These are phyloP conservation scores for Coniferiporia weirii DNA, from an alignment of 1,284 basidiomycete genomes.

Conservation along the genomic window DNA sequence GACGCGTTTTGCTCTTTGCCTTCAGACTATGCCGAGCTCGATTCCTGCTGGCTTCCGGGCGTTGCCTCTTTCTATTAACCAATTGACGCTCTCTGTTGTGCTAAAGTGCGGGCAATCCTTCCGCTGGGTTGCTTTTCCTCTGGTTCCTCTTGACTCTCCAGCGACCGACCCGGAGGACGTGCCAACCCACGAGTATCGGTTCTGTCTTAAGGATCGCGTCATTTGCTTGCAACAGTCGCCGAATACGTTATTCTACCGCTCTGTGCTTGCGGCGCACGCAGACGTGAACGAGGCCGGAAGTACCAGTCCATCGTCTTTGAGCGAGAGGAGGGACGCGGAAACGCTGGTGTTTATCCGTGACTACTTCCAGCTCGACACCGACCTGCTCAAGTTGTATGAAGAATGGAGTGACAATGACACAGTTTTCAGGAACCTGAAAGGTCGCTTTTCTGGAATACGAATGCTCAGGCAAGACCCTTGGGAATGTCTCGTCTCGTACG, in stretches of 20 bases:
- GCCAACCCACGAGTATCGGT: slow-evolving; percentile 58
- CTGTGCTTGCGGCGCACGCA: slow-evolving; percentile 51
- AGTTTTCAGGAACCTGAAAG: slow-evolving; percentile 63
- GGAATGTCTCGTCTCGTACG: slow-evolving; percentile 93
- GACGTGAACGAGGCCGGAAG: neutral
- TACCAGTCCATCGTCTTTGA: neutral
- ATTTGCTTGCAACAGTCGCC: slow-evolving; percentile 75
- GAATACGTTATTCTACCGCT: slow-evolving; percentile 65
- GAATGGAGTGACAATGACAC: slow-evolving; percentile 76
- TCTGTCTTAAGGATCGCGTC: slow-evolving; percentile 75
- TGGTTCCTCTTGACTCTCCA: slow-evolving; percentile 26
- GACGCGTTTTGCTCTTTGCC: neutral
- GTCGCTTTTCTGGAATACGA: slow-evolving; percentile 61
- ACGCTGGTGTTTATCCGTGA: slow-evolving; percentile 77
- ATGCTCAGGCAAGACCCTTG: slow-evolving; percentile 93
- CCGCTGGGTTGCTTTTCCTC: slow-evolving; percentile 60
- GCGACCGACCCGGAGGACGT: slow-evolving; percentile 10
- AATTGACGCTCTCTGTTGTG: slow-evolving; percentile 67
- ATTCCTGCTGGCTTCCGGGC: slow-evolving; percentile 45
- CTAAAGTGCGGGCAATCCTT: slow-evolving; percentile 80
- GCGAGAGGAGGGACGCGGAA: slow-evolving; percentile 37
- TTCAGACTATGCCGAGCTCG: slow-evolving; percentile 14
- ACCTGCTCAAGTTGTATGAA: slow-evolving; percentile 70
- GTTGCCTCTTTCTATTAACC: slow-evolving; percentile 54
- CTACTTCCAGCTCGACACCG: slow-evolving; percentile 87